Evolutionary conservation across 331 rosid species (phyloP), one percentile per base, ranked within the genome.

Genomic region (Acacia pycnantha): DNA sequence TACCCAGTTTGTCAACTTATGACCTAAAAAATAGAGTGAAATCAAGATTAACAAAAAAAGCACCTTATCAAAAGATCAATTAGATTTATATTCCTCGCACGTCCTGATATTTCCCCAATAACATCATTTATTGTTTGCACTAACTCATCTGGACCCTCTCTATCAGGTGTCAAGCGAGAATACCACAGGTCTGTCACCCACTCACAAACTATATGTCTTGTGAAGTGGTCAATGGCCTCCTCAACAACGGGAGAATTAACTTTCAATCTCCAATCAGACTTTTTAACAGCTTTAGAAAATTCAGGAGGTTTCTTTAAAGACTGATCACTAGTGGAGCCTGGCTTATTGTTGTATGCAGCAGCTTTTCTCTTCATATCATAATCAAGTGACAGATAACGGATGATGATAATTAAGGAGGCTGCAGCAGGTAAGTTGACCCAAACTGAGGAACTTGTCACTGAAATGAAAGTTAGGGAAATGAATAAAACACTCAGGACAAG

Each of bases 381-480:
- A 89, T 96, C 99, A 73, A 96, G 85, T 12, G 99, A 90, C 65
- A 96, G 40, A 81, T 94, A 96, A 31, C 99, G 97, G 77, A 92
- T 85, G 79, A 88, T 61, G 51, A 96, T 74, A 68, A 96, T 89
- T 76, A 94, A 81, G 79, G 88, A 86, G 82, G 98, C 97, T 18
- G 99, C 97, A 72, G 89, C 95, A 53, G 99, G 99, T 91, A 96
- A 89, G 90, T 96, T 96, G 85, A 96, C 85, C 99, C 94, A 96
- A 74, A 96, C 99, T 78, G 97, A 87, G 81, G 98, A 92, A 91
- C 99, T 96, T 59, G 99, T 96, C 94, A 96, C 99, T 96, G 92
- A 79, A 87, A 90, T 62, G 70, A 85, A 70, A 82, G 61, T 19
- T 90, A 51, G 70, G 74, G 73, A 70, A 86, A 84, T 68, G 76